Evolutionary conservation across 2,329 filamentous ascomycete species (phyloP).

Genomic region (Diaporthe destruens): DNA sequence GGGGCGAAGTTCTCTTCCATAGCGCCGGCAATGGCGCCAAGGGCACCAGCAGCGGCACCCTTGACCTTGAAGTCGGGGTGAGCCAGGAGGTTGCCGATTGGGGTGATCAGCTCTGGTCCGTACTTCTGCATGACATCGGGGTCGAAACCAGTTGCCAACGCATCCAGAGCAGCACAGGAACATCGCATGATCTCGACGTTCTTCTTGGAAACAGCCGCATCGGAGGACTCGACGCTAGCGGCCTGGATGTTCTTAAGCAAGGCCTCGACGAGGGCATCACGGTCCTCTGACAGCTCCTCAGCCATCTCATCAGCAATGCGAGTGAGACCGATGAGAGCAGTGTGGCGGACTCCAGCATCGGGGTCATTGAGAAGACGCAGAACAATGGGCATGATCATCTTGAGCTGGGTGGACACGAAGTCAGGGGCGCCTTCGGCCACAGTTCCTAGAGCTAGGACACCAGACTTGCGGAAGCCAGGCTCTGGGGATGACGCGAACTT

Average conservation of each 20-base stretch:
- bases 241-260: constrained; percentile 91
- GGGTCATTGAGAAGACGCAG: constrained; percentile 85
- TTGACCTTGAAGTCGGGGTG: constrained; percentile 92
- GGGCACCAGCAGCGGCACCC: constrained; percentile 86
- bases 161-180: constrained; percentile 90
- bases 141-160: constrained; percentile 88
- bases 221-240: constrained; percentile 75
- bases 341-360: constrained; percentile 87
- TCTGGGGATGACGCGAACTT: constrained; percentile 82
- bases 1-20: constrained; percentile 86
- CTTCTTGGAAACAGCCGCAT: constrained; percentile 75
- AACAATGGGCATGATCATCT: constrained; percentile 86
- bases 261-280: constrained; percentile 84
- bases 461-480: constrained; percentile 86
- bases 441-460: constrained; percentile 91
- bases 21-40: constrained; percentile 90
- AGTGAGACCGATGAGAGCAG: constrained; percentile 87
- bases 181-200: constrained; percentile 89
- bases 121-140: constrained; percentile 85
- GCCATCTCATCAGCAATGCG: constrained; percentile 93
- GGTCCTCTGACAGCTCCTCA: constrained; percentile 88
- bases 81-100: constrained; percentile 85
- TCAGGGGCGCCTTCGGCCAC: constrained; percentile 97
- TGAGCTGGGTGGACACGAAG: constrained; percentile 94
- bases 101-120: constrained; percentile 83